Evolutionary conservation across 2,329 filamentous ascomycete species (phyloP), one percentile per base, ranked within the genome.

Genomic region (Talaromyces islandicus): DNA sequence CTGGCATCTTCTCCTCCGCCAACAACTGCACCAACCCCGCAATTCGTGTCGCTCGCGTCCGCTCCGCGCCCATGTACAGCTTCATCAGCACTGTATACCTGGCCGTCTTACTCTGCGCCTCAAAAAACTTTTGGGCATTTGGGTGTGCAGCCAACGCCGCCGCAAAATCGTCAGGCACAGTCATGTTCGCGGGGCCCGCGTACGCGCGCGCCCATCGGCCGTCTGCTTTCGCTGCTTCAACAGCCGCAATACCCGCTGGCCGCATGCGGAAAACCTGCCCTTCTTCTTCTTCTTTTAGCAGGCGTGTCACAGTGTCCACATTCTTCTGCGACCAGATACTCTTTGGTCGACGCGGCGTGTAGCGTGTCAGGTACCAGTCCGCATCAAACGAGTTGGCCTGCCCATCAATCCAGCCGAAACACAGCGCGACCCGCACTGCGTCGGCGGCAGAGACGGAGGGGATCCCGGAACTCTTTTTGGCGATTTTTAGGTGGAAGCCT

Each of bases 331-430:
- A 87, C 85, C 85, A 87, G 7, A 82, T 67, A 65, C 83, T 85
- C 35, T 77, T 78, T 30, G 75, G 68, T 3, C 80, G 78, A 4
- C 85, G 82, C 1, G 84, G 84, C 1, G 84, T 85, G 73, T 85
- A 87, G 9, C 83, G 78, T 64, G 84, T 82, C 1, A 82, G 67
- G 68, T 82, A 86, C 64, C 77, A 79, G 3, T 71, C 65, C 0
- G 75, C 75, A 63, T 85, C 79, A 53, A 75, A 68, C 3, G 72
- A 60, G 53, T 77, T 75, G 2, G 77, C 77, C 65, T 84, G 83
- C 0, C 84, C 83, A 67, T 87, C 84, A 60, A 87, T 87, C 84
- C 85, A 87, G 48, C 85, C 85, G 66, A 81, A 82, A 68, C 84
- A 86, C 7, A 87, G 75, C 1, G 84, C 83, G 35, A 76, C 71